Evolutionary conservation across 2,329 filamentous ascomycete genomes (phyloP).

Genomic region (Trichoderma arundinaceum): DNA sequence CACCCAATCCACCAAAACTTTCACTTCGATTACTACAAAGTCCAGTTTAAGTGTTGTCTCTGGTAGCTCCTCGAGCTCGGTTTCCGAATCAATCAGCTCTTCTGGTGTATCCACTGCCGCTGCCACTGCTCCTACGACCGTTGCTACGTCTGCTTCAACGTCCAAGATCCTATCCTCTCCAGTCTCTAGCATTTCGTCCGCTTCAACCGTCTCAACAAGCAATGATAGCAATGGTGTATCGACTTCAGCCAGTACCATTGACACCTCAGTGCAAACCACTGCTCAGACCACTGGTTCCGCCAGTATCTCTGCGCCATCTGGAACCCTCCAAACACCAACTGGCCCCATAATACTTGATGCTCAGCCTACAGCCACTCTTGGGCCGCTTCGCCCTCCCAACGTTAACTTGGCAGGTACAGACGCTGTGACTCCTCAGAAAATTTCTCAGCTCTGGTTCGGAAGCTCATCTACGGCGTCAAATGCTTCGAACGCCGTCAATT

Average conservation of each 20-base stretch:
- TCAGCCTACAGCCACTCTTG: conserved; percentile 15
- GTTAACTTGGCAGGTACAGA: conserved; percentile 12
- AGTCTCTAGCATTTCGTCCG: no score
- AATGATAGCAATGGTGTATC: no score
- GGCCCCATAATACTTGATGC: conserved; percentile 3
- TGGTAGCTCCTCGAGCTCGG: neutral
- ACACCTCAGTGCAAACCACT: no score
- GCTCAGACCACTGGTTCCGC: neutral
- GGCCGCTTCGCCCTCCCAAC: neutral
- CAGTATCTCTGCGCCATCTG: neutral
- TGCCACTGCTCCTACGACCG: no score
- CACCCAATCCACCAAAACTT: neutral
- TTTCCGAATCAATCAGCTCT: neutral
- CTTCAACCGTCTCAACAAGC: no score
- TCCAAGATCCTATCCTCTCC: no score
- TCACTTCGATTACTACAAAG: neutral
- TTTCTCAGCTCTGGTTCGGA: conserved; percentile 15
- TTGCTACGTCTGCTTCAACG: no score
- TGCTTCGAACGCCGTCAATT: conserved; percentile 8
- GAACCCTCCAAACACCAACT: neutral
- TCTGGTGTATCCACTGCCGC: no score
- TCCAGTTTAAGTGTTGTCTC: neutral
- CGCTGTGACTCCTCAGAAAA: neutral
- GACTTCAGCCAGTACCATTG: no score
- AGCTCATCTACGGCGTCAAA: neutral